Evolutionary conservation across 345 rosid species (phyloP).

Genomic region (Dipteronia dyeriana): DNA sequence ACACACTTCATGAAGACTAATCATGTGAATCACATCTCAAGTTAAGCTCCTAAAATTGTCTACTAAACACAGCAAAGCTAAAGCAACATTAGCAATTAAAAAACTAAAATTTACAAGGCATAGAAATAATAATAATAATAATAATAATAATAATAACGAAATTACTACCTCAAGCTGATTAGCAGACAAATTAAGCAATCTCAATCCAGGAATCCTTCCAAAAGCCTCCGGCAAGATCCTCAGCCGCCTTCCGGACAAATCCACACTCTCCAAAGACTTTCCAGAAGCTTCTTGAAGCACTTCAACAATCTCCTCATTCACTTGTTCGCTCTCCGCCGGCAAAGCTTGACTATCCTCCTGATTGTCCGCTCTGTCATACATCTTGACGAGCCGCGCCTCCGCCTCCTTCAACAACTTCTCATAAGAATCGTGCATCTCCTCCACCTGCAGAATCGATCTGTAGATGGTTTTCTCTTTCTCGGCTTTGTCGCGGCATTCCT

Average conservation of each 20-base stretch:
- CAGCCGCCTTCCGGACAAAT: conserved; percentile 61
- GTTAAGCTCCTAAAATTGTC: neutral
- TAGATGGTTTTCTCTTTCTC: conserved; percentile 56
- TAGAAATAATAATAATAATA: neutral
- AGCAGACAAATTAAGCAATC: conserved; percentile 59
- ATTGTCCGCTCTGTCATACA: conserved; percentile 61
- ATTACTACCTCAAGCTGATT: conserved; percentile 67
- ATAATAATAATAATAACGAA: no score
- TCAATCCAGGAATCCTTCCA: conserved; percentile 64
- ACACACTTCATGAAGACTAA: no score
- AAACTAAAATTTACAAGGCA: neutral
- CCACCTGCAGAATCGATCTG: conserved; percentile 59
- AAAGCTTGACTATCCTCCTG: conserved; percentile 24
- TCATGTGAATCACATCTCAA: no score
- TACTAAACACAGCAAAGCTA: neutral
- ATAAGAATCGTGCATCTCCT: conserved; percentile 79
- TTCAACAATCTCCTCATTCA: conserved; percentile 61
- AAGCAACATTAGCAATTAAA: neutral
- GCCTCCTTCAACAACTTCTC: conserved; percentile 80
- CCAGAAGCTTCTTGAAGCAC: conserved; percentile 57
- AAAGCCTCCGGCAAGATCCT: conserved; percentile 81
- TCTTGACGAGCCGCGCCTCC: conserved; percentile 66
- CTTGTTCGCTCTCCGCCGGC: conserved; percentile 30
- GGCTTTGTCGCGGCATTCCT: conserved; percentile 51
- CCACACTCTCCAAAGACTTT: conserved; percentile 59